Evolutionary conservation across 768 basidiomycete species (phyloP).

Genomic region (Pleurotus citrinopileatus): DNA sequence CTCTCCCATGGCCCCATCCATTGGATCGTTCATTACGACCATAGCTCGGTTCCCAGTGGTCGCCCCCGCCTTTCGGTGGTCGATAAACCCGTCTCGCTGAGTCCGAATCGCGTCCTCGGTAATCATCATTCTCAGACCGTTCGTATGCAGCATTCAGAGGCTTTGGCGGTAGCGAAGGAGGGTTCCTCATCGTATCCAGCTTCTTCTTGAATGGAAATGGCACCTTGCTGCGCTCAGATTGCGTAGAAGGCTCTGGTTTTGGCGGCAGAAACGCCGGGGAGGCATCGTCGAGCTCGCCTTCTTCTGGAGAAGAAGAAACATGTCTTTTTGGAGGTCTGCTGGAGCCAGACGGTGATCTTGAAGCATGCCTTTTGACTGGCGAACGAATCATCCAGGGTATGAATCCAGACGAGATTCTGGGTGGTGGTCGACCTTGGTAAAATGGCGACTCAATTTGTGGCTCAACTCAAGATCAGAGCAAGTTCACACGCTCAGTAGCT

Average conservation of each 20-base stretch:
- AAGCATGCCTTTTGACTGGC: constrained; percentile 56
- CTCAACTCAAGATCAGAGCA: too few relatives aligned
- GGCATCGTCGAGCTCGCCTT: constrained; percentile 76
- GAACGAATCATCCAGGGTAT: constrained; percentile 11
- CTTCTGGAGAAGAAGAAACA: constrained; percentile 70
- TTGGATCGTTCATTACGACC: constrained; percentile 17
- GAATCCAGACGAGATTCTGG: constrained; percentile 22
- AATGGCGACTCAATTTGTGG: neutral
- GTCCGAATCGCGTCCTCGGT: constrained; percentile 36
- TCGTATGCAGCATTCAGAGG: constrained; percentile 28
- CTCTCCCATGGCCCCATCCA: constrained; percentile 17
- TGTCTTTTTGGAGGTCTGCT: constrained; percentile 57
- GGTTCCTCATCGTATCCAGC: constrained; percentile 22
- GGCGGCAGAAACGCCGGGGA: constrained; percentile 17
- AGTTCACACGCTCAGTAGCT: too few relatives aligned
- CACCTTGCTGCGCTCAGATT: constrained; percentile 41
- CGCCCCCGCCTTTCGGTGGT: constrained; percentile 15
- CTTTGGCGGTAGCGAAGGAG: constrained; percentile 10
- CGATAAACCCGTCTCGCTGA: constrained; percentile 19
- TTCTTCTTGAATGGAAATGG: constrained; percentile 79
- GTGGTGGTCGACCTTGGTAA: neutral
- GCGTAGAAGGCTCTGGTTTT: constrained; percentile 17
- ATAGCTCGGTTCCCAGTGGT: constrained; percentile 37
- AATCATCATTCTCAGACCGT: constrained; percentile 43
- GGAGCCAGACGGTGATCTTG: constrained; percentile 44